Base-by-base conservation (phyloP, 2,329 filamentous ascomycete genomes). In the Exophiala oligosperma region DNA sequence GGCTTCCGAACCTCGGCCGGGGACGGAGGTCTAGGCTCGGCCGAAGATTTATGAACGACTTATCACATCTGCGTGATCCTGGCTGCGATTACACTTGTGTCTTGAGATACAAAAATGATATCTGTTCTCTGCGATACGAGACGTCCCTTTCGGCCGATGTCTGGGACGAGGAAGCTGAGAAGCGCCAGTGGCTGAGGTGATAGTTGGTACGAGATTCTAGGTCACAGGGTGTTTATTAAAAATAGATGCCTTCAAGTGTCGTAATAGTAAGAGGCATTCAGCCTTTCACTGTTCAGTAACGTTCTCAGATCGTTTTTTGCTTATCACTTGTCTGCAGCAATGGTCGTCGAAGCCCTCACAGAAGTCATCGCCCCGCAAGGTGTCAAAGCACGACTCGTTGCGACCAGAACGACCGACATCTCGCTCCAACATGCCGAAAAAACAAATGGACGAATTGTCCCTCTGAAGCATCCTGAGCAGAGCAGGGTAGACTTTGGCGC, bases 401-500 rank as follows among this genome's bases (percentile, higher is more conserved):
- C 56, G 37, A 49, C 63, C 9, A 51, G 53, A 46, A 60, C 63
- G 41, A 49, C 60, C 12, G 37, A 55, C 6, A 66, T 70, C 50
- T 60, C 50, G 1, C 67, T 69, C 49, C 69, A 62, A 11, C 67
- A 66, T 54, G 70, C 66, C 38, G 67, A 67, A 46, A 66, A 49
- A 47, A 61, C 61, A n/a, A 47, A 54, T 48, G 61, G 61, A 40
- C 51, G 55, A 46, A 48, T 61, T 38, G 56, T 68, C 56, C 64
- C 62, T 23, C 38, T 71, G 5, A 62, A 67, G 29, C 70, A 68
- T 14, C 67, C 71, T 17, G 52, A 68, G 14, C 62, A 66, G 48
- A 72, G 67, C 64, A 70, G 71, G 43, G 71, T 70, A 24, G 68
- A 73, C 55, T 73, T 74, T 59, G 72, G 70, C 14, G 72, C 72